A percentile compares a stretch with the other conserved stretches of the same genome.
phyloP scores from a whole-genome alignment of 2,329 filamentous ascomycete genomes.

The Fusarium sp. region DNA sequence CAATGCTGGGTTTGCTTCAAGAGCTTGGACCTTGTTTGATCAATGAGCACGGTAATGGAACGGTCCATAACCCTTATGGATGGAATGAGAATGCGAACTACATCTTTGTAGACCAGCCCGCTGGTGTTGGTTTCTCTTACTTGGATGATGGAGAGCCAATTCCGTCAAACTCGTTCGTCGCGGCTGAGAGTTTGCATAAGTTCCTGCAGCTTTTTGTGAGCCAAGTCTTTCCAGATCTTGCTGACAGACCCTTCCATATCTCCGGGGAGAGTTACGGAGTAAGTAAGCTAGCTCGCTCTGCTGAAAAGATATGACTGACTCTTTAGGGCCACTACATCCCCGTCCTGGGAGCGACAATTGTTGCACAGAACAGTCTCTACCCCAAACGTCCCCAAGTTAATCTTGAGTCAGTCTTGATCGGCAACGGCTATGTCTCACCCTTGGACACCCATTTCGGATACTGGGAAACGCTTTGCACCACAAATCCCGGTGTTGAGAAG shows the following conservation, averaged over 20 bases:
- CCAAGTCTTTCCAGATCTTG: conserved; percentile 22
- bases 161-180: conserved; percentile 33
- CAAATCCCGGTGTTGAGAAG: conserved; percentile 23
- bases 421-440: conserved; percentile 37
- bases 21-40: conserved; percentile 37
- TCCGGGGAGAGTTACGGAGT: conserved; percentile 39
- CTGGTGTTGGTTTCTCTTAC: conserved; percentile 38
- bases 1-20: conserved; percentile 35
- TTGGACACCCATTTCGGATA: conserved; percentile 36
- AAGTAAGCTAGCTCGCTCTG: rapidly evolving
- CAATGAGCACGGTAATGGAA: conserved; percentile 24
- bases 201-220: conserved; percentile 34
- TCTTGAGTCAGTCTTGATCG: conserved; percentile 29
- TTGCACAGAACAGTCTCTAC: conserved; percentile 33
- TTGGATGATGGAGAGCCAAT: conserved; percentile 26
- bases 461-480: conserved; percentile 39
- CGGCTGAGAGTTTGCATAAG: conserved; percentile 32
- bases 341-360: conserved; percentile 36
- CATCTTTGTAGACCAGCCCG: conserved; percentile 41
- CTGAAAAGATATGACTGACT: neutral
- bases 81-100: conserved; percentile 40
- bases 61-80: conserved; percentile 27
- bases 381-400: conserved; percentile 24
- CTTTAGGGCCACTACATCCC: conserved; percentile 34
- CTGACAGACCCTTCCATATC: conserved; percentile 27